Evolutionary conservation across 352 stramenopile genomes (phyloP).

Genomic region (Pythium grandisporangium): DNA sequence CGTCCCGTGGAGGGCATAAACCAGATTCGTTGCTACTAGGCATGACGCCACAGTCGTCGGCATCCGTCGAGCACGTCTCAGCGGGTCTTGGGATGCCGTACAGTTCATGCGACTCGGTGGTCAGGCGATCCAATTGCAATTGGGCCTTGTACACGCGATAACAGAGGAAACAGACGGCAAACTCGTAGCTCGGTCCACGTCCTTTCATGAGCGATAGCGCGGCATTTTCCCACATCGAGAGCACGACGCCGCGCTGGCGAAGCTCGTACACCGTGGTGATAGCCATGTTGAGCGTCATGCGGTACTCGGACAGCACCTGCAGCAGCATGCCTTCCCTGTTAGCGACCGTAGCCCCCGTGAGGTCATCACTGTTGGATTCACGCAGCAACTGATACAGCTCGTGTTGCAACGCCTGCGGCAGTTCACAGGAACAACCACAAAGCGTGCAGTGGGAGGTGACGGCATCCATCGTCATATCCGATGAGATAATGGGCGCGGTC

Average conservation of each 20-base stretch:
- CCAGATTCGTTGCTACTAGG: no score
- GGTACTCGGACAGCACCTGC: constrained; percentile 32
- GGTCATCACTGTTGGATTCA: no score
- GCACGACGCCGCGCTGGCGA: constrained; percentile 43
- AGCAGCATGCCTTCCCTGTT: no score
- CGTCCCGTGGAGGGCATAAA: no score
- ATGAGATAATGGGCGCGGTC: not conserved
- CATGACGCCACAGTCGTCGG: no score
- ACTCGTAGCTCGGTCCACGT: constrained; percentile 29
- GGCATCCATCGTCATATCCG: constrained; percentile 11
- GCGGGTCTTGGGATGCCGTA: constrained; percentile 6
- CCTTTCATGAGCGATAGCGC: constrained; percentile 29
- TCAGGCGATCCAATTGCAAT: constrained; percentile 28
- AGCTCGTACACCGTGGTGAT: constrained; percentile 56
- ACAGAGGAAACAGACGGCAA: constrained; percentile 61
- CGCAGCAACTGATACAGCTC: constrained; percentile 30
- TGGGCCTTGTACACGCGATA: constrained; percentile 76
- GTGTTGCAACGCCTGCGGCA: constrained; percentile 22
- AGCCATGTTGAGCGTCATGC: constrained; percentile 78
- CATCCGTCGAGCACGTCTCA: not conserved
- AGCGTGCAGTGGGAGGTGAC: constrained; percentile 40
- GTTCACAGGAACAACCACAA: constrained; percentile 41
- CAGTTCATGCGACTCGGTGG: constrained; percentile 27
- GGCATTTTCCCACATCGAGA: constrained; percentile 49
- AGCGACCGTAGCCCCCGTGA: no score